Evolutionary conservation across 225 moss, liverwort and hornwort genomes (phyloP).

Genomic region (Anthoceros angustus): DNA sequence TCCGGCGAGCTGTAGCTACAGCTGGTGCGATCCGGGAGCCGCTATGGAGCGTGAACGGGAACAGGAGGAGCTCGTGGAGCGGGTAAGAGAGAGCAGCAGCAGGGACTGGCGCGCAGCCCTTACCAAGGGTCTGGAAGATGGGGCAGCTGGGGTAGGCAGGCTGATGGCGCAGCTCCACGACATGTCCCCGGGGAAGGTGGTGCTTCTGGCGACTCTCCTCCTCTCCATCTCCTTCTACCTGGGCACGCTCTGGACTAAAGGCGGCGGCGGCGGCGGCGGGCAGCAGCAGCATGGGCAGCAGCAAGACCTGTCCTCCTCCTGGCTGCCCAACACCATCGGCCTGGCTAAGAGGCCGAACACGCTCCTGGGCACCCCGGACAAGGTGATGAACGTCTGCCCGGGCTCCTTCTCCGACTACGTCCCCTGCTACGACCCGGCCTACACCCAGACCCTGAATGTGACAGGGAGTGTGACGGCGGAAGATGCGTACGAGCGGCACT

Average conservation of each 20-base stretch:
- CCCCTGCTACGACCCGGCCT: neutral
- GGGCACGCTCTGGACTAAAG: neutral
- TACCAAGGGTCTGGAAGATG: neutral
- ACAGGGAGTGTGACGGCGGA: neutral
- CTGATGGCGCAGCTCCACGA: neutral
- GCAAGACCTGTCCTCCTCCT: neutral
- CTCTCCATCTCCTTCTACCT: neutral
- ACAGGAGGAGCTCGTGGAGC: too few relatives aligned
- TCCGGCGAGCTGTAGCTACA: too few relatives aligned
- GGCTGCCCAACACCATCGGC: constrained; percentile 1
- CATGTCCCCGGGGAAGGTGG: neutral
- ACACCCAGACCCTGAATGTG: neutral
- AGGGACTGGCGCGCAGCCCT: too few relatives aligned
- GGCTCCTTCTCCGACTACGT: neutral
- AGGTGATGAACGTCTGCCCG: neutral
- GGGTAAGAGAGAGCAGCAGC: too few relatives aligned
- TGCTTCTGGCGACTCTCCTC: neutral
- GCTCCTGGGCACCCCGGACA: neutral
- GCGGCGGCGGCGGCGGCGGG: too few relatives aligned
- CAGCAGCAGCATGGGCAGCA: too few relatives aligned
- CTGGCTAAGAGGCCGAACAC: constrained; percentile 2
- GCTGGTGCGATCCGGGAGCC: too few relatives aligned
- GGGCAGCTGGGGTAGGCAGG: neutral
- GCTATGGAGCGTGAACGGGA: too few relatives aligned
- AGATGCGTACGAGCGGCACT: neutral